Evolutionary conservation across 805 yeast genomes (phyloP).

Genomic region (Metschnikowia peoriensis): DNA sequence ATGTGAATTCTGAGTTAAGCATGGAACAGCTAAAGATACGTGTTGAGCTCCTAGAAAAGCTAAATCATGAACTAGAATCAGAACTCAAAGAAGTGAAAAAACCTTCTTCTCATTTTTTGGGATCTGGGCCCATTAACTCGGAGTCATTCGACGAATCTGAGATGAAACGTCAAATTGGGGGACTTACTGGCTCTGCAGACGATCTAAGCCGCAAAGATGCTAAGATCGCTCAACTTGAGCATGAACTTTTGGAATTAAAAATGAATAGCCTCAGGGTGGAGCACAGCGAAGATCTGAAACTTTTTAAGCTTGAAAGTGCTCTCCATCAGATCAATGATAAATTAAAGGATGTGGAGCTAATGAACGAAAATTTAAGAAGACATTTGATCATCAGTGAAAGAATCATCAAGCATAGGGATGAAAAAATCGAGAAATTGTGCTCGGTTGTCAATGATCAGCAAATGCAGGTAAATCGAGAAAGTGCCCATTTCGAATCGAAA

Average conservation of each 20-base stretch:
- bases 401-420: slow-evolving; percentile 56
- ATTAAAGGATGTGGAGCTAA: slow-evolving; percentile 59
- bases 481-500: slow-evolving; percentile 47
- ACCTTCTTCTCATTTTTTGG: not conserved
- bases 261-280: slow-evolving; percentile 24
- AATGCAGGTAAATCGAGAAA: slow-evolving; percentile 45
- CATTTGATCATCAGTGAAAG: slow-evolving; percentile 56
- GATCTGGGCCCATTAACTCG: not conserved
- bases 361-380: slow-evolving; percentile 54
- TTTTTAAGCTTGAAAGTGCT: slow-evolving; percentile 55
- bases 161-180: slow-evolving; percentile 3
- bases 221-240: slow-evolving; percentile 18
- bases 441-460: slow-evolving; percentile 50
- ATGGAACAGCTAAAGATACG: slow-evolving; percentile 46
- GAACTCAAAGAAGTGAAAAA: slow-evolving; percentile 27
- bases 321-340: slow-evolving; percentile 57
- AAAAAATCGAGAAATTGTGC: slow-evolving; percentile 56
- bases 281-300: slow-evolving; percentile 47
- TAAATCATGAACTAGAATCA: slow-evolving; percentile 38
- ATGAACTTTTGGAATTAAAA: slow-evolving; percentile 16
- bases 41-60: slow-evolving; percentile 33
- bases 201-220: slow-evolving; percentile 16
- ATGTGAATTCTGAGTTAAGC: slow-evolving; percentile 58
- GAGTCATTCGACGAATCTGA: slow-evolving; percentile 1
- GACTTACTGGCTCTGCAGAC: slow-evolving; percentile 5